Base-by-base conservation (phyloP, 1,284 basidiomycete species). In the Ganoderma sinense region DNA sequence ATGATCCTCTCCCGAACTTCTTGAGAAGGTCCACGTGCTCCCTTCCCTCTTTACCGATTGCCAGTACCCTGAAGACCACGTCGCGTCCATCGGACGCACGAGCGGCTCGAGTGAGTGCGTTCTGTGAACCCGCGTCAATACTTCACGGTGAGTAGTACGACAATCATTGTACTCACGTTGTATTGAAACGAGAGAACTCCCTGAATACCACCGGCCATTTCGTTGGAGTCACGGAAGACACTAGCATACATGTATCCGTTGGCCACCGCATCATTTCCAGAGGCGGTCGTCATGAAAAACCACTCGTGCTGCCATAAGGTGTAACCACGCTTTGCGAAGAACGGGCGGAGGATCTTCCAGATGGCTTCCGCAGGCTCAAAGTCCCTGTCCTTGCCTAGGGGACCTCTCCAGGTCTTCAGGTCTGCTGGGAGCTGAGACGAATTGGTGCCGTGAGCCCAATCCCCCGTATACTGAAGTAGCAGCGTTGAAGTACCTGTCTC, bases 21-120 rank as follows among this genome's bases (percentile, higher is more conserved):
- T 53, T 31, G 31, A 70, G 64, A 18, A 72, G 56, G 8, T 63
- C 45, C 2, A 72, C 4, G 14, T 67, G 62, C 16, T 61, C 18
- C 20, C 55, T 56, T 2, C 69, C 69, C 23, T 64, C 16, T 1
- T 53, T 39, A 20, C 62, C 62, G 10, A 68, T 59, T 7, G 36
- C 31, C 11, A 65, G 8, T 2, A 68, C 58, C 13, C 62, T 56
- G 14, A 68, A n/a, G 31, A 68, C 60, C 2, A 68, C 67, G 36
- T 18, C 13, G 2, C 53, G 62, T 2, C 67, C 67, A 31, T 65
- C 63, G 11, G 31, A 31, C 7, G 58, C 29, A 3, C 56, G 58
- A 4, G 62, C 67, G 29, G 62, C 67, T 18, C 36, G 53, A 20
- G 36, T 53, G 2, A 41, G 56, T 3, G 56, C 33, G 18, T 64